phyloP scores from a whole-genome alignment of 2,329 filamentous ascomycete genomes.

The Fusarium duplospermum region DNA sequence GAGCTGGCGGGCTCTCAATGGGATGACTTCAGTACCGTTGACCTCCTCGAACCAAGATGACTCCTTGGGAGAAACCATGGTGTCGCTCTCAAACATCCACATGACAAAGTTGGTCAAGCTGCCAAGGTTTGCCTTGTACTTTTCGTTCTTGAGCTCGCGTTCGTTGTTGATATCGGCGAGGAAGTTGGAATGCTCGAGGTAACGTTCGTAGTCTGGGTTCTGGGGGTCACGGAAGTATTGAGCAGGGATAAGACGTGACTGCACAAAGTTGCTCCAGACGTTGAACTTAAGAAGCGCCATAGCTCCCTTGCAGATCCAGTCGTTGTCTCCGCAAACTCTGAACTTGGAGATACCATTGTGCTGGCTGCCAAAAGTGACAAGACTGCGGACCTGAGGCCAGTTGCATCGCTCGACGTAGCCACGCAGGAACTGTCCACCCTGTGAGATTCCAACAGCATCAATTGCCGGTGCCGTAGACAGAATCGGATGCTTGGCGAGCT shows the following conservation, averaged over 20 bases:
- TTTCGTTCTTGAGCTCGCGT: conserved; percentile 75
- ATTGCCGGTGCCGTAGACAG: conserved; percentile 84
- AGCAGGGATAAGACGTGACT: conserved; percentile 85
- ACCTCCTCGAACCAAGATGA: conserved; percentile 91
- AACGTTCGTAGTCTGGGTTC: conserved; percentile 66
- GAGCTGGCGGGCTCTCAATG: conserved; percentile 74
- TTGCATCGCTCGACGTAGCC: conserved; percentile 92
- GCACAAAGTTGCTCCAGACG: conserved; percentile 83
- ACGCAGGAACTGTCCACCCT: conserved; percentile 96
- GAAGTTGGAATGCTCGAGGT: conserved; percentile 86
- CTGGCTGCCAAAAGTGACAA: conserved; percentile 90
- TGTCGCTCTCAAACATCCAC: conserved; percentile 90
- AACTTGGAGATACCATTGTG: conserved; percentile 94
- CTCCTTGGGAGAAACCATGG: conserved; percentile 89
- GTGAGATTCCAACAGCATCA: conserved; percentile 93
- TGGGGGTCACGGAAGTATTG: conserved; percentile 88
- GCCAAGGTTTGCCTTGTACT: conserved; percentile 78
- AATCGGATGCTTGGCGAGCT: conserved; percentile 80
- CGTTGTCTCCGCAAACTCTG: conserved; percentile 74
- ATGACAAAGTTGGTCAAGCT: conserved; percentile 83
- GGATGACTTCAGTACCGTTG: conserved; percentile 75
- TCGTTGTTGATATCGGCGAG: conserved; percentile 98
- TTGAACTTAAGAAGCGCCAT: conserved; percentile 82
- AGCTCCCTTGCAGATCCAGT: conserved; percentile 85
- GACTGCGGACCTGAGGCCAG: conserved; percentile 75